Base-by-base conservation (phyloP, 768 basidiomycete genomes). In the Clitopilus passeckerianus region DNA sequence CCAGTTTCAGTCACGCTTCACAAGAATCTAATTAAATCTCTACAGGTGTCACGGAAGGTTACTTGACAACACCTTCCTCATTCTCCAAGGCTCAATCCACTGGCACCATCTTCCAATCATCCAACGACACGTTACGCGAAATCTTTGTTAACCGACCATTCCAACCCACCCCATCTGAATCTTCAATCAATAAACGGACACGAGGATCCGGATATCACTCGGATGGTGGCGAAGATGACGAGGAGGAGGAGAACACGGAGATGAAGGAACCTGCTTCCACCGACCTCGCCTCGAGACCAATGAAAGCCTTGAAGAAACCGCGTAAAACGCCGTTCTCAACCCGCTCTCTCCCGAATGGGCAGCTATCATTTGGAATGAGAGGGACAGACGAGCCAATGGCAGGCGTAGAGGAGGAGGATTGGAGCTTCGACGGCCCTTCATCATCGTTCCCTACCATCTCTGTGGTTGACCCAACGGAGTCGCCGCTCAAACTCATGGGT, bases 31-130 rank as follows among this genome's bases (percentile, higher is more conserved):
- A 14, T n/a, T 4, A 41, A n/a, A 2, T 56, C 63, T 58, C 63
- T 66, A 20, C 20, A 55, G 54, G 74, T 67, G 87, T 89, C 54
- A 74, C 74, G 20, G 82, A 88, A 70, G 87, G 87, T 58, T 89
- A 88, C 65, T 65, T 68, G 30, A 74, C 74, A 24, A 56, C 71
- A 33, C 70, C 74, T 7, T 68, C 75, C 9, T 74, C 79, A 54
- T 76, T 79, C 55, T 69, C 73, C 61, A 78, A 74, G 65, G 65
- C 79, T 57, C 67, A 74, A 53, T 70, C 77, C 30, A 76, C 72
- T 34, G 72, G 75, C 7, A 63, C 65, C 57, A 80, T 83, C 63
- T 85, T 86, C 65, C 78, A 71, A 50, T 79, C 86, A 23, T 77
- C 84, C 57, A 83, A 80, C 57, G 86, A 87, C 68, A 81, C 75